Conservation (phyloP, 2,329 filamentous ascomycete species). For the Cadophora gregata region DNA sequence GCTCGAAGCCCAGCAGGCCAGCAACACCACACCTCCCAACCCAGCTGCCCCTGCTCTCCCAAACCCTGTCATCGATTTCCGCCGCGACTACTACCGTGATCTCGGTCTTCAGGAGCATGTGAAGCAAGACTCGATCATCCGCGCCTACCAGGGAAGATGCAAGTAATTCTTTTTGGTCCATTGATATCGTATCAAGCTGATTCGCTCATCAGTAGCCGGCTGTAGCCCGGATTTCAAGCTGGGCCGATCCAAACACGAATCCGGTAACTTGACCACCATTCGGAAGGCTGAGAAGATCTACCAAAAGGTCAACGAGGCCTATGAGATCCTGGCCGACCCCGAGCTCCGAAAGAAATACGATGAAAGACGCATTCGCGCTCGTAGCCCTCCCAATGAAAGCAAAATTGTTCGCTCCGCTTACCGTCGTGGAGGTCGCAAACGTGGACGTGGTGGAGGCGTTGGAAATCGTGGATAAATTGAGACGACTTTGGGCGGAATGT, state of each 20-base stretch:
- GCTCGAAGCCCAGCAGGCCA: neutral
- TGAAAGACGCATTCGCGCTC: neutral
- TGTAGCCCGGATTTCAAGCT: neutral
- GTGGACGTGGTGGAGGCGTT: neutral
- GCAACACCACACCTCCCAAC: neutral
- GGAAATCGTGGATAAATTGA: neutral
- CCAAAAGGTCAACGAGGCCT: neutral
- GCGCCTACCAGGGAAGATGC: conserved; percentile 8
- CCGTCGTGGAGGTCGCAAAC: neutral
- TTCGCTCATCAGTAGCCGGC: neutral
- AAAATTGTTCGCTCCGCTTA: neutral
- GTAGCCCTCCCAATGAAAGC: neutral
- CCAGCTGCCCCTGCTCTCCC: neutral
- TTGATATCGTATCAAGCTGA: neutral
- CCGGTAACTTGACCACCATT: neutral
- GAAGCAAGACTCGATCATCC: neutral
- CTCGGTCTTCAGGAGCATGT: neutral
- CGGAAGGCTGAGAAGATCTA: neutral
- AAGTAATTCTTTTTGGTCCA: neutral
- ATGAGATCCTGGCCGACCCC: conserved; percentile 4
- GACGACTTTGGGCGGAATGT: neutral
- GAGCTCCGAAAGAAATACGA: conserved; percentile 15
- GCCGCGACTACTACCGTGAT: neutral
- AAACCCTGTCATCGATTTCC: neutral
- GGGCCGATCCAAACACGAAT: neutral